Base-by-base conservation (phyloP, 2,329 filamentous ascomycete species). In the Madurella fahalii region DNA sequence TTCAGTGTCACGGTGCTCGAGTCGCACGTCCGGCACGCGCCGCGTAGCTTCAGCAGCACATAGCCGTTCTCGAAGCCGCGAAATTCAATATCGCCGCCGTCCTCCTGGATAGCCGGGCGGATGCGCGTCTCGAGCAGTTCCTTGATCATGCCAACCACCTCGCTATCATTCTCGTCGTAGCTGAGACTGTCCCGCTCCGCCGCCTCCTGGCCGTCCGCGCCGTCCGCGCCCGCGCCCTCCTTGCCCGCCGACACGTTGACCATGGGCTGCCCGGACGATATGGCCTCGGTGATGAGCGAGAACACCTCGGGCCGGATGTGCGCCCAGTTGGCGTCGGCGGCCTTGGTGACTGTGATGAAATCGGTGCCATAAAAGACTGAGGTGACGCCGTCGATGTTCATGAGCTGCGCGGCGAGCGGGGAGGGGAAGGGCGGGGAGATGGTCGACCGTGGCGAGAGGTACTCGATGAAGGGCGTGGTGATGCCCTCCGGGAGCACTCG, bases 71-170 rank as follows among this genome's bases (percentile, higher is more conserved):
- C 82, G 65, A 97, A 97, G 1, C 93, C 93, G 16, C 89, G 80
- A 70, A 93, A 95, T 71, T 99, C 94, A 66, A 99, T 97, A 69
- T 99, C 94, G 44, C 94, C 94, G 46, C 94, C 94, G 64, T 99
- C 94, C 70, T 97, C 94, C 71, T 97, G 94, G 59, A 99, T 99
- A 1, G 93, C 89, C 0, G 94, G 94, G 42, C 94, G 82, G 67
- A 99, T 96, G 58, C 94, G 81, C 25, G 94, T 99, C 73, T 99
- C 94, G 37, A 99, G 78, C 32, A 99, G 77, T 74, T 99, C 94
- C 76, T 97, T 96, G 74, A 99, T 97, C 94, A 97, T 97, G 56
- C 90, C 88, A 9, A 99, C 87, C 11, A 96, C 90, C 73, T 99
- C 94, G 62, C 86, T 87, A 69, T 99, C 94, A 59, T 95, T 86